Conservation (phyloP, 768 basidiomycete species). For the Brasilioporus rufonigricans region DNA sequence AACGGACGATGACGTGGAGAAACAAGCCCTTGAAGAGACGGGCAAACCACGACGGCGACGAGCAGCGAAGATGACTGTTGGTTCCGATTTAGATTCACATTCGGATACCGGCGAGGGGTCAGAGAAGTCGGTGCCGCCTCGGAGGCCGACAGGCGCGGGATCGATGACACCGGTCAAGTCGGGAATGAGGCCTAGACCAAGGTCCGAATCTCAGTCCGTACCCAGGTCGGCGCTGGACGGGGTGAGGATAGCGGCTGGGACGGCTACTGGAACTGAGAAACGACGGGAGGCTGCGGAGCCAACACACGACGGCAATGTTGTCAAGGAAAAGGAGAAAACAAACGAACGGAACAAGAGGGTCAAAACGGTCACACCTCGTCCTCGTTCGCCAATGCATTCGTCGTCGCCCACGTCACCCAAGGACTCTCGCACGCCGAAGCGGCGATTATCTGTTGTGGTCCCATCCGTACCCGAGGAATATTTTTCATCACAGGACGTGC, state of each 20-base stretch:
- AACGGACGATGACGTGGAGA: neutral
- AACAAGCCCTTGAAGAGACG: neutral
- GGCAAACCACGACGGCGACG: neutral
- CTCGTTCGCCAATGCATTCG: constrained; percentile 9
- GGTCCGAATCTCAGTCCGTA: constrained; percentile 8
- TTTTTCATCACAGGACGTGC: constrained; percentile 17
- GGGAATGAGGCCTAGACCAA: constrained; percentile 26
- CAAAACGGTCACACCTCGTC: neutral
- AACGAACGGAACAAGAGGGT: neutral
- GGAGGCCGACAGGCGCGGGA: neutral
- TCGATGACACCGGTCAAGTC: constrained; percentile 24
- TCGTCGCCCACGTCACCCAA: constrained; percentile 8
- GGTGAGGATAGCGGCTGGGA: neutral
- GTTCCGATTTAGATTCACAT: neutral
- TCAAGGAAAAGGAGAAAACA: neutral
- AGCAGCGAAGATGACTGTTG: neutral
- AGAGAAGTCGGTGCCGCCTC: constrained; percentile 11
- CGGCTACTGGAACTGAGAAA: neutral
- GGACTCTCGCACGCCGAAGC: constrained; percentile 13
- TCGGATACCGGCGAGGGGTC: neutral
- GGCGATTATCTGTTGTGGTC: constrained; percentile 28
- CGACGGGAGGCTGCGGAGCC: neutral
- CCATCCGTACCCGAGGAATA: constrained; percentile 28
- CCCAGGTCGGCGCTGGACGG: neutral
- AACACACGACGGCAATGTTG: neutral